Evolutionary conservation across 192 early-diverging fungal species (phyloP).

Genomic region (Lobosporangium transversale): DNA sequence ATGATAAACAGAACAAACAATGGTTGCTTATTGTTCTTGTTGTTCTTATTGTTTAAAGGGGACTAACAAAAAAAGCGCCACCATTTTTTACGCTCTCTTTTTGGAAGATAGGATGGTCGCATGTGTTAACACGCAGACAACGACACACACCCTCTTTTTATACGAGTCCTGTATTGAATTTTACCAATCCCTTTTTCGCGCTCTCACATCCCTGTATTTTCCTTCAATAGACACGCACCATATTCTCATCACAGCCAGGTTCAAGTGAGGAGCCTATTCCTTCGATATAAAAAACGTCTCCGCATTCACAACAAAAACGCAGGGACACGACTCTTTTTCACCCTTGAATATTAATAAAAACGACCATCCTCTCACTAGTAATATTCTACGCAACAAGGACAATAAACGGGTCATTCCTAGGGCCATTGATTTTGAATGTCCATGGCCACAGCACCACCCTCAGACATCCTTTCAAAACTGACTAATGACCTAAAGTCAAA

Average conservation of each 20-base stretch:
- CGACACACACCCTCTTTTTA: not conserved
- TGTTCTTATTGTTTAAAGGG: no score
- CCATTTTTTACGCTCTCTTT: slow-evolving; percentile 8
- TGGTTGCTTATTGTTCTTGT: no score
- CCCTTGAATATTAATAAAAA: slow-evolving; percentile 5
- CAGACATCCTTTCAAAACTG: slow-evolving; percentile 40
- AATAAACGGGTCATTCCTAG: slow-evolving; percentile 17
- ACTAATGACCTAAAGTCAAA: slow-evolving; percentile 62
- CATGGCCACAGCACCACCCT: slow-evolving; percentile 37
- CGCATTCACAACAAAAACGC: no score
- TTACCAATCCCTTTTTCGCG: not conserved
- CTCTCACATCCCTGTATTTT: no score
- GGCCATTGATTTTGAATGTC: no score
- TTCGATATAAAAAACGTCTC: no score
- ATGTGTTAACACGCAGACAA: not conserved
- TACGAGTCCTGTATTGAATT: not conserved
- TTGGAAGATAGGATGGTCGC: not conserved
- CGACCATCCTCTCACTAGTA: not conserved
- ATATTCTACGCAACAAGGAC: not conserved
- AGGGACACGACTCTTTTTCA: no score
- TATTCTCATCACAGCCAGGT: no score
- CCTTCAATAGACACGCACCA: no score
- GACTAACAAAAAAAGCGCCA: no score
- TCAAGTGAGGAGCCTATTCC: no score
- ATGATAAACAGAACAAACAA: no score